Conservation (phyloP, 1,284 basidiomycete species). For the Cryptococcus sp. region DNA sequence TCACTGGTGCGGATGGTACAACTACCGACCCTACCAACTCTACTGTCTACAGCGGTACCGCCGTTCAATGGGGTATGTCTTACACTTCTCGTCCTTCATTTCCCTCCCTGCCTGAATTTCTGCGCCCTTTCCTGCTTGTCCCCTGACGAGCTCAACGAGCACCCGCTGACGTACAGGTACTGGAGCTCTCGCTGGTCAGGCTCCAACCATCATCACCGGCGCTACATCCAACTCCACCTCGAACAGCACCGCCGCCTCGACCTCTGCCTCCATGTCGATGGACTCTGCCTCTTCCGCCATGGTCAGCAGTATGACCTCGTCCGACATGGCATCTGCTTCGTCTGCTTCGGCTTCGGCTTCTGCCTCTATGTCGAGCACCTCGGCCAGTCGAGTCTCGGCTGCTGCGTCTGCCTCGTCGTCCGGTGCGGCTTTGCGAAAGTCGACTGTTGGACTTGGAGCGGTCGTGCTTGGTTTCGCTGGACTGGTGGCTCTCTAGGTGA, state of each 20-base stretch:
- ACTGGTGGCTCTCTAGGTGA: not conserved
- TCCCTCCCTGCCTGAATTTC: not conserved
- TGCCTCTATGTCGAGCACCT: constrained; percentile 3
- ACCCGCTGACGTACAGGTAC: constrained; percentile 15
- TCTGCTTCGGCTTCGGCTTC: constrained; percentile 7
- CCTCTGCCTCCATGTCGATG: constrained; percentile 1
- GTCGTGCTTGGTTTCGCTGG: constrained; percentile 3
- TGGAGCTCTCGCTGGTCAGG: constrained; percentile 19
- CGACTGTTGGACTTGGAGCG: constrained; percentile 1
- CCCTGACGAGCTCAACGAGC: not conserved
- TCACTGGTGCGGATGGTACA: constrained; percentile 38
- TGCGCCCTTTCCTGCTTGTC: not conserved
- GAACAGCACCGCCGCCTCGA: constrained; percentile 4
- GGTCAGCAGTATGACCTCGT: constrained; percentile 12
- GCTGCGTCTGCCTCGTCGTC: constrained; percentile 9
- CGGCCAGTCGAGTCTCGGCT: not conserved
- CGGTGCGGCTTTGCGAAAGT: constrained; percentile 4
- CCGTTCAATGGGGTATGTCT: constrained; percentile 41
- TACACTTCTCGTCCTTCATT: not conserved
- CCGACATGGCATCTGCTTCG: constrained; percentile 13
- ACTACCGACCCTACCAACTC: constrained; percentile 36
- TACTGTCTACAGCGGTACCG: constrained; percentile 27
- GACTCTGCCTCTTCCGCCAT: not conserved
- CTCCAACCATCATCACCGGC: constrained; percentile 10
- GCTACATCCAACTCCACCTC: not conserved